Conservation (phyloP, 352 stramenopile genomes). For the Phytophthora fragariaefolia region DNA sequence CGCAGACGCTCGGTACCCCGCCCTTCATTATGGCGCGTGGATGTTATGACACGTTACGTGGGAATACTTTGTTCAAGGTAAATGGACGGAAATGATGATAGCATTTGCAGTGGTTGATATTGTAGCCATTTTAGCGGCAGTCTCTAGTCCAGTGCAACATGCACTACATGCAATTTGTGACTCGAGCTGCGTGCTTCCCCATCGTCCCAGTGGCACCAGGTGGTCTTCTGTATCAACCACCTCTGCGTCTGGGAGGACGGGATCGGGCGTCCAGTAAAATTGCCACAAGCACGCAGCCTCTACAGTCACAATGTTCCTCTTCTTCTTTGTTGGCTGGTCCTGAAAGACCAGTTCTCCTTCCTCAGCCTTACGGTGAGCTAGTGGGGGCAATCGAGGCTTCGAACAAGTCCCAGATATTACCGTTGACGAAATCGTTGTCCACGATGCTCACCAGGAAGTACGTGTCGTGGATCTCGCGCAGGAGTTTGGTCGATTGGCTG, state of each 20-base stretch:
- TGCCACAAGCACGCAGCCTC: slow-evolving; percentile 27
- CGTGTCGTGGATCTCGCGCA: slow-evolving; percentile 96
- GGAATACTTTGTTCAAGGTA: slow-evolving; percentile 25
- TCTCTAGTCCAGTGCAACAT: slow-evolving; percentile 36
- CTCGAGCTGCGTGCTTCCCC: slow-evolving; percentile 28
- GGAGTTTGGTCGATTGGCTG: slow-evolving; percentile 87
- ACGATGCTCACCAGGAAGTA: slow-evolving; percentile 99
- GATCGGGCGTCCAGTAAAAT: slow-evolving; percentile 24
- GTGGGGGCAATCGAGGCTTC: slow-evolving; percentile 31
- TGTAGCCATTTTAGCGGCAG: slow-evolving; percentile 23
- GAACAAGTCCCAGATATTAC: slow-evolving; percentile 89
- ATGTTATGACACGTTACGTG: neutral
- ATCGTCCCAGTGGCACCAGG: slow-evolving; percentile 51
- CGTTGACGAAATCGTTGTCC: slow-evolving; percentile 97
- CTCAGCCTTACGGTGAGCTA: slow-evolving; percentile 30
- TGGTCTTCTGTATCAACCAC: slow-evolving; percentile 34
- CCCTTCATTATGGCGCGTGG: slow-evolving; percentile 8
- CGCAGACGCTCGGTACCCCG: slow-evolving; percentile 43
- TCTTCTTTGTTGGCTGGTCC: slow-evolving; percentile 17
- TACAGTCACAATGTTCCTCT: slow-evolving; percentile 12
- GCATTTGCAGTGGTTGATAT: slow-evolving; percentile 31
- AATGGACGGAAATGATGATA: slow-evolving; percentile 1
- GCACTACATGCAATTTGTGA: slow-evolving; percentile 26
- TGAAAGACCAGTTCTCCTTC: neutral
- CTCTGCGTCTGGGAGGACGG: slow-evolving; percentile 51